Base-by-base conservation (phyloP, 768 basidiomycete species). In the Cyathus striatus region DNA sequence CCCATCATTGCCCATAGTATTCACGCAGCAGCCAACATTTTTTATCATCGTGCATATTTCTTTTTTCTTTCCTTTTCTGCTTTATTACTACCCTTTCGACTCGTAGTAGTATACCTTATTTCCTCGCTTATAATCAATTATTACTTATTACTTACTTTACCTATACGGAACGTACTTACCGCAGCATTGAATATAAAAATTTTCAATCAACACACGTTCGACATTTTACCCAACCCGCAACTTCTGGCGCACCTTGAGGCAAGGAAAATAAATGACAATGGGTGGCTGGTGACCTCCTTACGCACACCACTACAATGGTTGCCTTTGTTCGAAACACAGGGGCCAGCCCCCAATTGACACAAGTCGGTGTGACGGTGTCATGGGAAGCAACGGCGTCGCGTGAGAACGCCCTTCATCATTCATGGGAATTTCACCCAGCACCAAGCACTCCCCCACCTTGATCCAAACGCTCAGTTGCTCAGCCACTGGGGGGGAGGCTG, bases 361-460 rank as follows among this genome's bases (percentile, higher is more conserved):
- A 18, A 12, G 35, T 12, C 14, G 18, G 18, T 20, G 18, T 13
- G 5, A n/a, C 35, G 35, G 35, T 37, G 35, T 37, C 35, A 37
- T 37, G 35, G 35, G 35, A 37, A 37, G 35, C 18, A 10, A 37
- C 18, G 35, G n/a, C n/a, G n/a, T n/a, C 35, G 35, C 35, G 35
- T 37, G 35, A 14, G 35, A 37, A 20, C 10, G 13, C n/a, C n/a
- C n/a, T n/a, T n/a, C n/a, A 37, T 37, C 35, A 2, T 37, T 10
- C 35, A 37, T 37, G 35, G 35, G 35, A 37, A 37, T 37, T 37
- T n/a, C n/a, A n/a, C n/a, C n/a, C n/a, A n/a, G n/a, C n/a, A n/a
- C n/a, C n/a, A n/a, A n/a, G n/a, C n/a, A n/a, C n/a, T n/a, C n/a
- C n/a, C n/a, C n/a, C n/a, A n/a, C n/a, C n/a, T n/a, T n/a, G n/a